Evolutionary conservation across 2,329 filamentous ascomycete species (phyloP).

Genomic region (Fusarium falciforme): DNA sequence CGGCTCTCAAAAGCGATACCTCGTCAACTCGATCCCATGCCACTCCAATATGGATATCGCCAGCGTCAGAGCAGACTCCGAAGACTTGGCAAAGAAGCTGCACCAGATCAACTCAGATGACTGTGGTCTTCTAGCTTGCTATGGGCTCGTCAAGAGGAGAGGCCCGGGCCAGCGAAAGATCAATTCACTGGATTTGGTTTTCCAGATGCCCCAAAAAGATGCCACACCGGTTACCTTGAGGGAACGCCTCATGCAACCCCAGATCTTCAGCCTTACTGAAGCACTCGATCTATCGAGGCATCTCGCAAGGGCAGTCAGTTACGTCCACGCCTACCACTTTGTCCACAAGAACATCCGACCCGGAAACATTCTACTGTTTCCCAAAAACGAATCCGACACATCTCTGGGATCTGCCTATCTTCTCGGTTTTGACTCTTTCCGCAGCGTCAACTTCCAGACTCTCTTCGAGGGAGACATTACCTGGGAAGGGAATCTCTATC

Average conservation of each 20-base stretch:
- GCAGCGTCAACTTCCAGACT: background rate
- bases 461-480: background rate
- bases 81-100: constrained; percentile 14
- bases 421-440: background rate
- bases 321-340: background rate
- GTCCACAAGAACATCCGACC: constrained; percentile 1
- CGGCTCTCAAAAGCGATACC: constrained; percentile 29
- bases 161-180: constrained; percentile 1
- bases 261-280: constrained; percentile 43
- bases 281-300: constrained; percentile 18
- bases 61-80: constrained; percentile 10
- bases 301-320: background rate
- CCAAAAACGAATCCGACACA: background rate
- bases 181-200: constrained; percentile 13
- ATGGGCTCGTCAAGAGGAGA: constrained; percentile 40
- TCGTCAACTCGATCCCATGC: constrained; percentile 41
- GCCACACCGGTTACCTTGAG: background rate
- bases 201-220: constrained; percentile 1
- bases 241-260: background rate
- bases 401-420: background rate
- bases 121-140: constrained; percentile 45
- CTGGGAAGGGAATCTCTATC: background rate
- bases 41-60: constrained; percentile 12
- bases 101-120: background rate
- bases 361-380: background rate